Evolutionary conservation across 78 protist species (phyloP).

Genomic region (Dictyostelium capitatum): DNA sequence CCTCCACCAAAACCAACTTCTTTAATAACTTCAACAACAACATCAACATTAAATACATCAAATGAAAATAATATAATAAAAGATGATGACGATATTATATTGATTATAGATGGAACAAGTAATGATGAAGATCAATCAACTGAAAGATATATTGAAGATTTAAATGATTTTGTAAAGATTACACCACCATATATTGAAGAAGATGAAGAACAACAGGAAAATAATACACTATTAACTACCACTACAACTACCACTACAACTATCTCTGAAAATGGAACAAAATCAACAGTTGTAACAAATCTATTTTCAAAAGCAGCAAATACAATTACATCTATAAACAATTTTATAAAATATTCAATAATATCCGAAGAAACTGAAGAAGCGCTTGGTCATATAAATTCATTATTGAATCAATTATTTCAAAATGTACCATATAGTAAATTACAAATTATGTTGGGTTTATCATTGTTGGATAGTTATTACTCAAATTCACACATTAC

Average conservation of each 20-base stretch:
- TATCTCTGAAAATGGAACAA: neutral
- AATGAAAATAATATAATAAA: neutral
- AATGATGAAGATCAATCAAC: neutral
- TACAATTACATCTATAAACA: constrained; percentile 4
- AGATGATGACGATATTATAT: neutral
- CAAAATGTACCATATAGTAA: constrained; percentile 61
- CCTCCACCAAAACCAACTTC: too few species aligned
- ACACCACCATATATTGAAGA: neutral
- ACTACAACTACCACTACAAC: constrained; percentile 42
- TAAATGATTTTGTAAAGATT: constrained; percentile 2
- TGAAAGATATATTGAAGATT: constrained; percentile 4
- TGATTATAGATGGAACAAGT: neutral
- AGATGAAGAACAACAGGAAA: neutral
- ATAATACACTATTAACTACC: neutral
- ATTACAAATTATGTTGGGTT: constrained; percentile 56
- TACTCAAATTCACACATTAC: constrained; percentile 56
- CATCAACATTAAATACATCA: too few species aligned
- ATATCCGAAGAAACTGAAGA: constrained; percentile 81
- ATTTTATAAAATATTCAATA: constrained; percentile 44
- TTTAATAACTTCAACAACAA: too few species aligned
- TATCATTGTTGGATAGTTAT: constrained; percentile 73
- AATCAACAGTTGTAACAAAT: constrained; percentile 1
- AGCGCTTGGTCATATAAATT: constrained; percentile 63
- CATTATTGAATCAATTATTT: constrained; percentile 48
- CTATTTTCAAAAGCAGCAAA: constrained; percentile 23